Conservation (phyloP, 768 basidiomycete species). For the Mycena polygramma region DNA sequence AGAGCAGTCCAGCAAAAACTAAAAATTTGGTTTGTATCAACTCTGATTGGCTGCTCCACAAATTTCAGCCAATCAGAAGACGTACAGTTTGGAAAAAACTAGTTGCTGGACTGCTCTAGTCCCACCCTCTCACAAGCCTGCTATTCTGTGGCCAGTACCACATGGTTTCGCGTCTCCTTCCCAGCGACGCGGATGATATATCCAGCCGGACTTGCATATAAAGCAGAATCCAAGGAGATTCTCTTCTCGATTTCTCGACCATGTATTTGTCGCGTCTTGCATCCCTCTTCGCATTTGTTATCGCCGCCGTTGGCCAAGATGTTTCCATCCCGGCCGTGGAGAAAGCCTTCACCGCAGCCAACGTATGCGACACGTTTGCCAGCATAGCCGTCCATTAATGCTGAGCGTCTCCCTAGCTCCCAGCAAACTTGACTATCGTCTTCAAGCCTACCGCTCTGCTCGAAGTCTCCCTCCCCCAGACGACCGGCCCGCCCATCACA, state of each 20-base stretch:
- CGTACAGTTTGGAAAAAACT: too few species aligned
- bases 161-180: neutral
- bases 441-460: slow-evolving; percentile 44
- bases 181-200: neutral
- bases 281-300: slow-evolving; percentile 20
- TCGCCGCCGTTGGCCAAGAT: slow-evolving; percentile 28
- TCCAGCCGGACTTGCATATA: slow-evolving; percentile 13
- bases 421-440: slow-evolving; percentile 37
- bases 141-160: neutral
- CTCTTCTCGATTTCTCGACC: neutral
- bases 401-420: slow-evolving; percentile 36
- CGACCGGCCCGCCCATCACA: slow-evolving; percentile 39
- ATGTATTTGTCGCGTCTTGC: slow-evolving; percentile 29
- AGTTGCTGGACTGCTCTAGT: too few species aligned
- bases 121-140: too few species aligned
- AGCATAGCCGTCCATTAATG: neutral
- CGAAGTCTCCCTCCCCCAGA: slow-evolving; percentile 44
- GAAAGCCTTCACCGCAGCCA: slow-evolving; percentile 25
- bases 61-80: too few species aligned
- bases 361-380: slow-evolving; percentile 16
- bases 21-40: too few species aligned
- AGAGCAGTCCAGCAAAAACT: too few species aligned
- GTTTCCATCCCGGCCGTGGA: slow-evolving; percentile 26
- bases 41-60: too few species aligned
- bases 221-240: neutral